Percentiles rank a stretch among this genome's conserved stretches.
These are phyloP conservation scores for Solanum bulbocastanum DNA, from an alignment of 257 asterid species.

Conservation along the genomic window DNA sequence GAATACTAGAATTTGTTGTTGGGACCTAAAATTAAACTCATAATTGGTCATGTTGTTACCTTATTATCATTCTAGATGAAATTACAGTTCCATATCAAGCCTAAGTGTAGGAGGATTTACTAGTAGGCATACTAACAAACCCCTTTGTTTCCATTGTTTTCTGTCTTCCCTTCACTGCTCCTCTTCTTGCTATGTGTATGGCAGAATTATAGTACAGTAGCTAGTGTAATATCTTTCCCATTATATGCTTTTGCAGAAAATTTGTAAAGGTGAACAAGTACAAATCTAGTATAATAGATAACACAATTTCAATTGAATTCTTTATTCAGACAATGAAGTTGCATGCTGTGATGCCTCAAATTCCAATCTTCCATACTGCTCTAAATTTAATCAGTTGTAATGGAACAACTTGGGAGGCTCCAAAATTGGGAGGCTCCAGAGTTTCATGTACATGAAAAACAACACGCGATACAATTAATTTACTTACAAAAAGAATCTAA, in stretches of 20 bases:
- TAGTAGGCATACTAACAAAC: not conserved
- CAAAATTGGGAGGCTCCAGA: slow-evolving; percentile 25
- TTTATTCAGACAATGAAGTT: not conserved
- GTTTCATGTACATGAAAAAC: slow-evolving; percentile 5
- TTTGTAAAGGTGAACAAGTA: not conserved
- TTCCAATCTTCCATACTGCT: not conserved
- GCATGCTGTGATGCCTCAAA: slow-evolving; percentile 1
- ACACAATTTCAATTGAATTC: not conserved
- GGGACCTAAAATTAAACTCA: not conserved
- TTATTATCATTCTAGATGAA: not conserved
- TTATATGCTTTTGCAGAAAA: not conserved
- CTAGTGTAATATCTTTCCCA: not conserved
- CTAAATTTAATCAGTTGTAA: not conserved
- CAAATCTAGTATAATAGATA: too few relatives aligned
- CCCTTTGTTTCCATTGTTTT: not conserved
- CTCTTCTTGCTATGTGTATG: not conserved
- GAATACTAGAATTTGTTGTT: not conserved
- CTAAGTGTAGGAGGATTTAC: not conserved
- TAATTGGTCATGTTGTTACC: not conserved
- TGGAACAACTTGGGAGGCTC: slow-evolving; percentile 13
- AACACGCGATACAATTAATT: not conserved
- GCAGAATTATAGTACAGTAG: not conserved
- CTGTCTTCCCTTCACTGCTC: not conserved
- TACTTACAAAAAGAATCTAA: slow-evolving; percentile 30
- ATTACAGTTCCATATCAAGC: not conserved